A percentile compares a stretch with the other conserved stretches of the same genome.
Evolutionary conservation across 805 yeast genomes (phyloP).

Genomic region (Zygosaccharomyces gambellarensis): DNA sequence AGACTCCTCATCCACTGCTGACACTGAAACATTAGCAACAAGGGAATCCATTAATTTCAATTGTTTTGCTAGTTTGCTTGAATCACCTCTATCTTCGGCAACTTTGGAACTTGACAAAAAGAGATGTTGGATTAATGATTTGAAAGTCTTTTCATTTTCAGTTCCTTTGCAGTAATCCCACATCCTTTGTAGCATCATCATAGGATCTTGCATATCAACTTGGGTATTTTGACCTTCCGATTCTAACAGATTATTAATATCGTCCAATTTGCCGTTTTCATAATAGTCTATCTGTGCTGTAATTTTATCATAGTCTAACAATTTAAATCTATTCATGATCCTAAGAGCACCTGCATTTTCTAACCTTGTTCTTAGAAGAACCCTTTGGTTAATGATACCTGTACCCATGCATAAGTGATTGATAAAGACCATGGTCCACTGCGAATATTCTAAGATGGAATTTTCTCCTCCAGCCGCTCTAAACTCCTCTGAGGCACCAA

Average conservation of each 20-base stretch:
- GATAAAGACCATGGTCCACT: conserved; percentile 30
- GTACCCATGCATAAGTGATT: conserved; percentile 31
- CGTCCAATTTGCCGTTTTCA: conserved; percentile 40
- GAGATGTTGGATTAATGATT: conserved; percentile 43
- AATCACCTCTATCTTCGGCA: conserved; percentile 23
- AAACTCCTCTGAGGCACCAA: conserved; percentile 85
- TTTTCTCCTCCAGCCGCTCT: conserved; percentile 43
- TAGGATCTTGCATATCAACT: conserved; percentile 54
- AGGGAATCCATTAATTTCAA: conserved; percentile 63
- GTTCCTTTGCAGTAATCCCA: conserved; percentile 48
- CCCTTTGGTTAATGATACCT: conserved; percentile 30
- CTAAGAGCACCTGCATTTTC: conserved; percentile 32
- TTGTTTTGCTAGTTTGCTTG: conserved; percentile 31
- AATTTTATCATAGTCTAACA: conserved; percentile 57
- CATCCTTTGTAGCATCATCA: conserved; percentile 55
- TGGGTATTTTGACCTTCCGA: conserved; percentile 26
- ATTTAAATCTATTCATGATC: conserved; percentile 43
- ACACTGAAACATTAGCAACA: conserved; percentile 58
- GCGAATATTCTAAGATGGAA: conserved; percentile 35
- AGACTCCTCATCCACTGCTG: conserved; percentile 48
- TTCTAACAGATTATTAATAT: conserved; percentile 29
- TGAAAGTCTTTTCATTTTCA: conserved; percentile 46
- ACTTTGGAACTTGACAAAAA: conserved; percentile 30
- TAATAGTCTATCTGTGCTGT: conserved; percentile 64
- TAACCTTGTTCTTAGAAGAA: conserved; percentile 30